Evolutionary conservation across 1,284 basidiomycete species (phyloP).

Genomic region (Leucoagaricus sp.): DNA sequence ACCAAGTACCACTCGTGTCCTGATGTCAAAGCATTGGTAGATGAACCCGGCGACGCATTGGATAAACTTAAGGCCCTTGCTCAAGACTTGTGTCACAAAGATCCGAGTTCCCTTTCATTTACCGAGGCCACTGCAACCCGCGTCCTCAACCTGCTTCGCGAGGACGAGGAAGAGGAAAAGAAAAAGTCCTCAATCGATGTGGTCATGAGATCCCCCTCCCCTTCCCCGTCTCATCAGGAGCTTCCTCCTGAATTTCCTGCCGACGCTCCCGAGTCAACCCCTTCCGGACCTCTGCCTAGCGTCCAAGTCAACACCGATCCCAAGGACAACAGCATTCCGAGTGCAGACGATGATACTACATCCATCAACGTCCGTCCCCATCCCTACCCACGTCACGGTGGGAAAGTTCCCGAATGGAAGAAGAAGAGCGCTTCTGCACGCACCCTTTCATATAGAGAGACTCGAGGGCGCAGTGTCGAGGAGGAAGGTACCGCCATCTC

Average conservation of each 20-base stretch:
- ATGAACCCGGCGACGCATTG: neutral
- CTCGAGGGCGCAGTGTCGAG: too few species aligned
- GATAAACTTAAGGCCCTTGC: neutral
- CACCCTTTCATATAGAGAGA: too few species aligned
- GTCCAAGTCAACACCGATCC: neutral
- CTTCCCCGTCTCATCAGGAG: neutral
- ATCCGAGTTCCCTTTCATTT: neutral
- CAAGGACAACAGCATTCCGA: neutral
- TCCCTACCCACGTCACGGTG: neutral
- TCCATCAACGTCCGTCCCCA: neutral
- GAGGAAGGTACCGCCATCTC: too few species aligned
- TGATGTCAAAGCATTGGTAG: neutral
- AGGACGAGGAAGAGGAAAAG: neutral
- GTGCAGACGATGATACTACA: neutral
- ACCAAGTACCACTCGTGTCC: neutral
- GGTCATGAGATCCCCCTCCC: constrained; percentile 1
- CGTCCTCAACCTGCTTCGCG: neutral
- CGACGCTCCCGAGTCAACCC: too few species aligned
- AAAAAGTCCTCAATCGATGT: neutral
- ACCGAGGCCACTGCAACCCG: neutral
- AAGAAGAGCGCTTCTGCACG: too few species aligned
- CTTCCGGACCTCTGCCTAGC: neutral
- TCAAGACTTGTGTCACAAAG: neutral
- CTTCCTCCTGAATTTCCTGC: neutral
- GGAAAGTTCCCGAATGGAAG: neutral